These are phyloP conservation scores for Spatholobus suberectus DNA, from an alignment of 306 rosid genomes.

Conservation along the genomic window DNA sequence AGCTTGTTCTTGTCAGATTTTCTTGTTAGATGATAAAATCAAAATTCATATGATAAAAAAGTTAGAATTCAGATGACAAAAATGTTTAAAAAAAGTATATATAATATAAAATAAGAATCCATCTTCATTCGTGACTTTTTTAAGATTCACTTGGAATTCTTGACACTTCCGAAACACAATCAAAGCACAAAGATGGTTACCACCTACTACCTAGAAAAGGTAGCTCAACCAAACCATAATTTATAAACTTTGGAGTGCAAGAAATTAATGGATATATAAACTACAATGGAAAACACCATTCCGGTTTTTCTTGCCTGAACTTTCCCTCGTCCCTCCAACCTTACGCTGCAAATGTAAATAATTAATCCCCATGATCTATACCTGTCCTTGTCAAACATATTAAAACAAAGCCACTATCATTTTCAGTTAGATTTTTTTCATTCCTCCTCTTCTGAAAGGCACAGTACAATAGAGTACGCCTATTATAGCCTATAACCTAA, in stretches of 20 bases:
- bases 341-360: not conserved
- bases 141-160: not conserved
- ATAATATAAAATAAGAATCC: not conserved
- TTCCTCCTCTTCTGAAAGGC: not conserved
- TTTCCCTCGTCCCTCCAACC: constrained; percentile 39
- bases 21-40: not conserved
- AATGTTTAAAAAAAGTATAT: too few relatives aligned
- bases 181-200: not conserved
- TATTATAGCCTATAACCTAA: constrained; percentile 18
- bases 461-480: constrained; percentile 14
- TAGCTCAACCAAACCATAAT: not conserved
- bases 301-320: constrained; percentile 63
- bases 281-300: constrained; percentile 60
- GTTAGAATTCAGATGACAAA: too few relatives aligned
- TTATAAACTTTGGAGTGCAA: not conserved
- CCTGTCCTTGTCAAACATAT: not conserved
- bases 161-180: not conserved
- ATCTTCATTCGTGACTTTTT: not conserved
- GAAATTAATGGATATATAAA: not conserved
- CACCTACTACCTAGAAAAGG: not conserved
- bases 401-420: constrained; percentile 6
- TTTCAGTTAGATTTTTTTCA: constrained; percentile 7
- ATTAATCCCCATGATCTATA: not conserved
- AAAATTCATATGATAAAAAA: too few relatives aligned
- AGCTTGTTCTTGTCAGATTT: too few relatives aligned